A percentile compares a stretch with the other conserved stretches of the same genome.
Conservation (phyloP, 768 basidiomycete species). For the Rhodosporidiobolus sp. region DNA sequence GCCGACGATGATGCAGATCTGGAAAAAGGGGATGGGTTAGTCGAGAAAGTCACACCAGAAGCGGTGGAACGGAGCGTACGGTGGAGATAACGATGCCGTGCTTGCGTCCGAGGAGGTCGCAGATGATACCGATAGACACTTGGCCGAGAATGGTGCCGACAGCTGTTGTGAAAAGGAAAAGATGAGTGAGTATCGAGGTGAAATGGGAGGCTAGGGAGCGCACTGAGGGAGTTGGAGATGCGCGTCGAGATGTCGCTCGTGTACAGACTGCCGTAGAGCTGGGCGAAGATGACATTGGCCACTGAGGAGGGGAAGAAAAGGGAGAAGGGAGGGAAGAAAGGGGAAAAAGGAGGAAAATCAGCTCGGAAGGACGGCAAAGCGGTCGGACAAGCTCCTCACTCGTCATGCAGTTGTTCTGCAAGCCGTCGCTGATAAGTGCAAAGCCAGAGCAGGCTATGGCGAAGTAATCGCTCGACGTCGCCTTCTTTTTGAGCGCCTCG, state of each 20-base stretch:
- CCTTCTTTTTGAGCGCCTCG: constrained; percentile 29
- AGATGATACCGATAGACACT: constrained; percentile 57
- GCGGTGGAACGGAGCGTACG: too few relatives aligned
- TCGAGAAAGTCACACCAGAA: too few relatives aligned
- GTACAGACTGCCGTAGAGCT: constrained; percentile 63
- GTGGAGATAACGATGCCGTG: constrained; percentile 70
- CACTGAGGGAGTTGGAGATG: constrained; percentile 67
- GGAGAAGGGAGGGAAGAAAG: constrained; percentile 6
- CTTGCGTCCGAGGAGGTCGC: constrained; percentile 71
- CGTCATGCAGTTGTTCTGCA: constrained; percentile 35
- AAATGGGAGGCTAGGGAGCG: neutral
- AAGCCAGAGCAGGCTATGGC: constrained; percentile 65
- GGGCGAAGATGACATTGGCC: constrained; percentile 65
- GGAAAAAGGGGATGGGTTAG: too few relatives aligned
- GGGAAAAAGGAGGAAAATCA: neutral
- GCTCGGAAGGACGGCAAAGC: neutral
- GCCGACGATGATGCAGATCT: constrained; percentile 67
- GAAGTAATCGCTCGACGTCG: constrained; percentile 60
- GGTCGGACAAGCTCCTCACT: neutral
- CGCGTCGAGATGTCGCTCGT: constrained; percentile 63
- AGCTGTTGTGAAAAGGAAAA: neutral
- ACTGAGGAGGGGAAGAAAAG: neutral
- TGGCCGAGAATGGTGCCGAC: constrained; percentile 58
- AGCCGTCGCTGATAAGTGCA: constrained; percentile 65
- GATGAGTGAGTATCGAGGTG: neutral